Evolutionary conservation across 345 rosid species (phyloP), one percentile per base, ranked within the genome.

Genomic region (Populus alba): DNA sequence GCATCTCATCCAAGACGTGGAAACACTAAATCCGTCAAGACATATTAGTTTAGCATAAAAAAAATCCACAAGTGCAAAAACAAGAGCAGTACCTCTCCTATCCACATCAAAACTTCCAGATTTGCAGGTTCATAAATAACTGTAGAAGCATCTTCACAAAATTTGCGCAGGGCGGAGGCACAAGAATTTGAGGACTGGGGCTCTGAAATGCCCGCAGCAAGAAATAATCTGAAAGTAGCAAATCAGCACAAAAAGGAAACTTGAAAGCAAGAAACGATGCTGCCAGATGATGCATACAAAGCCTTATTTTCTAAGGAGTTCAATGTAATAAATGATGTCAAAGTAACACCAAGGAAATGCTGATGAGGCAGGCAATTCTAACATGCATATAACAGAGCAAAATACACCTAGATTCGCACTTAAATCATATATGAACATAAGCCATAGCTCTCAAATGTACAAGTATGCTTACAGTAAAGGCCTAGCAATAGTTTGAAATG

Each of bases 31-130:
- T 23, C 16, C 37, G 18, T 31, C 70, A 16, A 9, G 8, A 37
- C 38, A 72, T 41, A 3, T 18, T 66, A 18, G 17, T 47, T 47
- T 15, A 47, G 13, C 57, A 37, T 66, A 0, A 72, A 5, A 72
- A 76, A 55, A 65, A 65, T 41, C 73, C 77, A 43, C 71, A 25
- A 57, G 73, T 23, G 49, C 6, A 27, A 25, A 37, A 45, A 75
- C 73, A 75, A 45, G 45, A 41, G 20, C 51, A 67, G 68, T 83
- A 93, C 99, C 97, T 95, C 98, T 71, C 94, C 96, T 81, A 92
- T 91, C 94, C 96, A 87, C 89, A 95, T 82, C 80, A 95, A 85
- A 84, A 93, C 88, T 80, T 95, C 99, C 81, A 95, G 87, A 86
- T 93, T 93, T 75, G 98, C 84, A 47, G 91, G 89, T 84, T 95